Conservation (phyloP, 176 grass and related monocot species). For the Phyllostachys edulis region DNA sequence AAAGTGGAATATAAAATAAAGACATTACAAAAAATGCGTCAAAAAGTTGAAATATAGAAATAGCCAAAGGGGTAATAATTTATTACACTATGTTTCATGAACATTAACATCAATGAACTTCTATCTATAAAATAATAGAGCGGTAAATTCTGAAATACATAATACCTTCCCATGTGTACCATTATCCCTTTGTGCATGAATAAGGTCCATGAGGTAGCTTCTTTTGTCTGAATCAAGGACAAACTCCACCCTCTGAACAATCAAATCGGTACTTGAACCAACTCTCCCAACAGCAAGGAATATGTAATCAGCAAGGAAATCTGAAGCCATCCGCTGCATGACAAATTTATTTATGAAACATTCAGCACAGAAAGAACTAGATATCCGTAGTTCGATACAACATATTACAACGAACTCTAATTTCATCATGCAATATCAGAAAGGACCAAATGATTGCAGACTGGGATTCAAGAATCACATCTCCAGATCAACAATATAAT, state of each 20-base stretch:
- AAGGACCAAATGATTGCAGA: background rate
- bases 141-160: background rate
- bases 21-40: background rate
- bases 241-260: slow-evolving; percentile 86
- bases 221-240: slow-evolving; percentile 86
- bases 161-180: slow-evolving; percentile 77
- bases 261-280: slow-evolving; percentile 94
- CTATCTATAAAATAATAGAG: background rate
- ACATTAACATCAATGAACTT: background rate
- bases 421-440: background rate
- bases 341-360: background rate
- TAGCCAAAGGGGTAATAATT: background rate
- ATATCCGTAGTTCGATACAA: background rate
- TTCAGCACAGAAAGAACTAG: background rate
- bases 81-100: background rate
- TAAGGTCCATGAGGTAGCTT: slow-evolving; percentile 92
- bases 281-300: slow-evolving; percentile 98
- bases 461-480: background rate
- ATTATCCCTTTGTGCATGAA: slow-evolving; percentile 81
- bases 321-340: slow-evolving; percentile 75
- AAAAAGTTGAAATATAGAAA: background rate
- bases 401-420: background rate
- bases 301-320: slow-evolving; percentile 82
- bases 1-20: background rate
- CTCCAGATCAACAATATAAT: background rate